Conservation (phyloP, 768 basidiomycete genomes). For the Rhodotorula paludigena region DNA sequence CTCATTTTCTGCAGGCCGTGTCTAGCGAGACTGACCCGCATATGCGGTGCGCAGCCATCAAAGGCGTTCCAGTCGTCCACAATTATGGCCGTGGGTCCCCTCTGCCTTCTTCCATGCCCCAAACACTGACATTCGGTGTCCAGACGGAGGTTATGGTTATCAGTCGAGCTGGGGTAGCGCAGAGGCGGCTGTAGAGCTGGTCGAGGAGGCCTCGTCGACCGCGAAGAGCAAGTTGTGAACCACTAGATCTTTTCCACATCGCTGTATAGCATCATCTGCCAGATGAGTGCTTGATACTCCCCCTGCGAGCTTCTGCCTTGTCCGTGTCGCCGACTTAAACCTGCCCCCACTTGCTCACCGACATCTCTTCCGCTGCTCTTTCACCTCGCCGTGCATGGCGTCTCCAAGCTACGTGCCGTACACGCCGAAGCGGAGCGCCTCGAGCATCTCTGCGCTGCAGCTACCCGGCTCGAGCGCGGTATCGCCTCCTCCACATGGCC, state of each 20-base stretch:
- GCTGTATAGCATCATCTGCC: no score
- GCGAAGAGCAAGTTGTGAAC: constrained; percentile 5
- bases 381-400: neutral
- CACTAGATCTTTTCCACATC: no score
- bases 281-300: no score
- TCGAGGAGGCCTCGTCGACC: neutral
- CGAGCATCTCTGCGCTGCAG: constrained; percentile 4
- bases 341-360: neutral
- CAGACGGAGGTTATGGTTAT: constrained; percentile 63
- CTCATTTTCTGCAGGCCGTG: neutral
- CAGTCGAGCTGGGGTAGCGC: constrained; percentile 66
- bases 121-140: constrained; percentile 37
- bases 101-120: neutral
- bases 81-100: constrained; percentile 59
- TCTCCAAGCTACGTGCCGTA: constrained; percentile 15
- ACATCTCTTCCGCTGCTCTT: neutral
- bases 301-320: no score
- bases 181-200: constrained; percentile 51
- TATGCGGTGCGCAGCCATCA: neutral
- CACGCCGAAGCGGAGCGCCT: constrained; percentile 16
- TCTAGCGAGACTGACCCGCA: neutral
- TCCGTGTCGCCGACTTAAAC: no score
- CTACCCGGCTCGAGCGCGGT: neutral
- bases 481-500: neutral
- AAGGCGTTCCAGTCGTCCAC: constrained; percentile 55